Conservation (phyloP, 495 filamentous ascomycete species). For the Annulohypoxylon nitens region DNA sequence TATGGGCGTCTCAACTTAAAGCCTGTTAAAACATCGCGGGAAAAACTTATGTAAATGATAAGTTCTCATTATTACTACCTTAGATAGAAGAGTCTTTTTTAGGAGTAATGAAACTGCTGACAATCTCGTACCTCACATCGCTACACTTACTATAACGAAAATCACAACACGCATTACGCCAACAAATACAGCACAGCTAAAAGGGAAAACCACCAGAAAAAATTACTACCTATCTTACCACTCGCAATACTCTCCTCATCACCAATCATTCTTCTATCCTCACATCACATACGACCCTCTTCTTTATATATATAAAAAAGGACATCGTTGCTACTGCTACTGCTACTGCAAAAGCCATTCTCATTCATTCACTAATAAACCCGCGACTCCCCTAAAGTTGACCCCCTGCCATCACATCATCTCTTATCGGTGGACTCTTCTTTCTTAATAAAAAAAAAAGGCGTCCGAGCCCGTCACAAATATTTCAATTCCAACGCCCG, state of each 20-base stretch:
- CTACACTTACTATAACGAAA: background rate
- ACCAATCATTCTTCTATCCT: background rate
- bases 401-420: background rate
- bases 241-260: constrained; percentile 15
- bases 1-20: too few relatives aligned
- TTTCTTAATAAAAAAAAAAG: background rate
- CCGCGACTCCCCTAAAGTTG: constrained; percentile 1
- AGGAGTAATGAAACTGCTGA: too few relatives aligned
- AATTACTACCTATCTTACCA: constrained; percentile 48
- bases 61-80: too few relatives aligned
- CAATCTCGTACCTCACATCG: background rate
- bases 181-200: background rate
- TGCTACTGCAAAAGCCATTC: constrained; percentile 45
- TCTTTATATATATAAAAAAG: too few relatives aligned
- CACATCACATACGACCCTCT: background rate
- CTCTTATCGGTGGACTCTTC: background rate
- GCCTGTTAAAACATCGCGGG: too few relatives aligned
- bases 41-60: too few relatives aligned
- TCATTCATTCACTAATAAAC: constrained; percentile 34
- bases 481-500: constrained; percentile 28
- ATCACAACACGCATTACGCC: background rate
- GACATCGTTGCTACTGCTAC: constrained; percentile 21
- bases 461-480: background rate
- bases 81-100: too few relatives aligned
- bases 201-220: constrained; percentile 17